Conservation (phyloP, 2,329 filamentous ascomycete species). For the Sarocladium strictum region DNA sequence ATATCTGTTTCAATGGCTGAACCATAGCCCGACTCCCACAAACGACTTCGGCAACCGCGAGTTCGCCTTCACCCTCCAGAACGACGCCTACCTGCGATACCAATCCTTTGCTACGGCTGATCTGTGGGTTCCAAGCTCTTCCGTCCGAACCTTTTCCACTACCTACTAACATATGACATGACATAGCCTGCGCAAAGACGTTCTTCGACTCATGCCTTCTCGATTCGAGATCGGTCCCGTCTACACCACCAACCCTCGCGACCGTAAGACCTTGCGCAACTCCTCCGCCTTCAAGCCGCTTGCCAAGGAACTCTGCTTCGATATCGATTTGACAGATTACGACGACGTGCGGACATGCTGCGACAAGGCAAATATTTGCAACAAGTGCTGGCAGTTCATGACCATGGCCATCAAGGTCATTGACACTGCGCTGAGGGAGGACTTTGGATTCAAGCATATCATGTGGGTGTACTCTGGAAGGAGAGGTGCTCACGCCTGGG, state of each 20-base stretch:
- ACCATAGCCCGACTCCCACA: constrained; percentile 80
- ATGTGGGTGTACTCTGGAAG: constrained; percentile 98
- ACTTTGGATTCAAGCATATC: constrained; percentile 95
- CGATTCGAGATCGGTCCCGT: constrained; percentile 99
- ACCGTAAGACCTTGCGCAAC: constrained; percentile 82
- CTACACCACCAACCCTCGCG: constrained; percentile 88
- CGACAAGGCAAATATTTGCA: constrained; percentile 86
- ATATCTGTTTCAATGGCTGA: constrained; percentile 95
- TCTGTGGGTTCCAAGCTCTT: constrained; percentile 30
- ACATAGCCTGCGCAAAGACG: constrained; percentile 76
- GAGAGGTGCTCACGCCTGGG: constrained; percentile 95
- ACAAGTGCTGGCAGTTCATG: constrained; percentile 93
- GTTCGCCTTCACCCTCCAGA: constrained; percentile 91
- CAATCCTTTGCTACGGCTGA: constrained; percentile 59
- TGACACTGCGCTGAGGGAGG: constrained; percentile 78
- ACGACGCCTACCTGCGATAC: constrained; percentile 88
- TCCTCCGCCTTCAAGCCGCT: constrained; percentile 77
- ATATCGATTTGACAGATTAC: constrained; percentile 99
- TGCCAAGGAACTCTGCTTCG: constrained; percentile 92
- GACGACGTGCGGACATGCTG: constrained; percentile 96
- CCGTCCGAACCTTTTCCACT: not conserved
- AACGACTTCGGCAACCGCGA: constrained; percentile 90
- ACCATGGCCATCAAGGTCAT: constrained; percentile 97
- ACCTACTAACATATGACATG: not conserved
- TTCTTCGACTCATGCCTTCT: constrained; percentile 78